Base-by-base conservation (phyloP, 108 stramenopile genomes). In the Pseudonitzschia delicatissima region DNA sequence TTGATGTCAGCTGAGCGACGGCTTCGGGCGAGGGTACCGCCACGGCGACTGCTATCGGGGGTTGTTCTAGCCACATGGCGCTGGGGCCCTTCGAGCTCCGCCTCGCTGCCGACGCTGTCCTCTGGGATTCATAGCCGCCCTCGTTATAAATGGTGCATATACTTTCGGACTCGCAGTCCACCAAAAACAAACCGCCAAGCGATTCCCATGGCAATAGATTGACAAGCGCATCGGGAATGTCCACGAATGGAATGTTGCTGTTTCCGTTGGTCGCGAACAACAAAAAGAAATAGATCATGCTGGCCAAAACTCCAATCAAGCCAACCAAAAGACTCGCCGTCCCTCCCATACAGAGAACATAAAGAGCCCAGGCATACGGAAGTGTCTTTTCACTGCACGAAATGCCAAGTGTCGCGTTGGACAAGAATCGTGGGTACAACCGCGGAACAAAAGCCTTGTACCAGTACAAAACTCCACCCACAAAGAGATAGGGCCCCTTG, bases 351-450 rank as follows among this genome's bases (percentile, higher is more conserved):
- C 52, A 34, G 15, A 74, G 79, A 35, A 70, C 59, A 42, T 77
- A 82, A 5, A 53, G 12, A n/a, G 45, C 73, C 47, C 86, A 76
- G 15, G 72, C 34, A 62, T 82, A 84, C 0, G 34, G 57, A 42
- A 92, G 58, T 9, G 82, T 57, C 70, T 89, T 89, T 77, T 92
- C 91, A 31, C 82, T 83, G 62, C 87, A 83, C 28, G 79, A 42
- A 13, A 84, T 70, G 4, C 90, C 90, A 51, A 85, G 66, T 8
- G 79, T 42, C 2, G 77, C 73, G 37, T 82, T 67, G n/a, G 45
- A 67, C 31, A 62, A 67, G 71, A 88, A 92, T 50, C 78, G 66
- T 9, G 91, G 91, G 72, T 92, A 68, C 55, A 89, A 51, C 53
- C 91, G 66, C 9, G 87, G 91, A 18, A 82, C 77, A 60, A 75